Conservation (phyloP, 2,329 filamentous ascomycete species). For the Ophiosphaerella herpotricha region DNA sequence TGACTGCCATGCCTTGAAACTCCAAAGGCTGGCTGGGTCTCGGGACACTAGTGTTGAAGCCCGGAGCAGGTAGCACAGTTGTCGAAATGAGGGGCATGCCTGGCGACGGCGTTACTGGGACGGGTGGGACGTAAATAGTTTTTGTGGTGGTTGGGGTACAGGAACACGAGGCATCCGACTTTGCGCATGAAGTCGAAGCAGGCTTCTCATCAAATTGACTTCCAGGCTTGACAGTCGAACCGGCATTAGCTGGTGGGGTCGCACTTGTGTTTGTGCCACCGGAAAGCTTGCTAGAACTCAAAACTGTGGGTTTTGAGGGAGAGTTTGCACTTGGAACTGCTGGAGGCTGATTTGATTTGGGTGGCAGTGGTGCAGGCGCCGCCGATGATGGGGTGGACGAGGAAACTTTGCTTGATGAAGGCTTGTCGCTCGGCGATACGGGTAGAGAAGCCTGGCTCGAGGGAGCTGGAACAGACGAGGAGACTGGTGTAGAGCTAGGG, state of each 20-base stretch:
- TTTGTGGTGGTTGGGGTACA: constrained; percentile 27
- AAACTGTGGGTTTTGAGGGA: constrained; percentile 6
- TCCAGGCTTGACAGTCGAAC: constrained; percentile 16
- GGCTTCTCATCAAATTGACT: constrained; percentile 14
- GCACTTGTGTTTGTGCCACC: constrained; percentile 6
- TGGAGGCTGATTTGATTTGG: constrained; percentile 9
- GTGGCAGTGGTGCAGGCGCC: background rate
- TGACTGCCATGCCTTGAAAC: constrained; percentile 33
- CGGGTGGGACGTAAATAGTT: constrained; percentile 27
- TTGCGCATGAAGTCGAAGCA: constrained; percentile 9
- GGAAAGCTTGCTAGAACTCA: constrained; percentile 5
- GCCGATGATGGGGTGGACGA: constrained; percentile 7
- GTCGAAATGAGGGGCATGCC: constrained; percentile 11
- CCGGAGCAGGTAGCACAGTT: constrained; percentile 12
- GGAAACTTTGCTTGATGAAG: constrained; percentile 8
- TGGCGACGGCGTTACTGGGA: constrained; percentile 13
- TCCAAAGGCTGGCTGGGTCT: constrained; percentile 14
- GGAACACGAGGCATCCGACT: constrained; percentile 6
- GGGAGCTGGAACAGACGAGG: constrained; percentile 5
- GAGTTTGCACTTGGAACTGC: constrained; percentile 5
- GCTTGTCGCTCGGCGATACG: constrained; percentile 12
- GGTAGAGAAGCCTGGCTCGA: constrained; percentile 13
- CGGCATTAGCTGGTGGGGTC: constrained; percentile 1
- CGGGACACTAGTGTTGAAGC: constrained; percentile 29
- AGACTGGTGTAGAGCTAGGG: constrained; percentile 20